Base-by-base conservation (phyloP, 257 asterid genomes). In the Craterostigma plantagineum region DNA sequence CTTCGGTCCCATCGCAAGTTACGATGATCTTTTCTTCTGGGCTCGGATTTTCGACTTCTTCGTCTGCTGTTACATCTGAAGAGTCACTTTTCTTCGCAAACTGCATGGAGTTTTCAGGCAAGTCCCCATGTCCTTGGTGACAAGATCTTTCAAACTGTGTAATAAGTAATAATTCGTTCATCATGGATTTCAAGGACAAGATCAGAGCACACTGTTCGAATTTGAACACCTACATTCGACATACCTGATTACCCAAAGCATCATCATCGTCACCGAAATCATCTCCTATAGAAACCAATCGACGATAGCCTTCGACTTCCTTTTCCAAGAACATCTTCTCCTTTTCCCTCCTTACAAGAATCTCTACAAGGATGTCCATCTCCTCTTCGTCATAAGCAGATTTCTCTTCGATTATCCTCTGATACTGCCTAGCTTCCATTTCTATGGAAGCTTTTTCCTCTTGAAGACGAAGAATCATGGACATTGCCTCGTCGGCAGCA, bases 401-500 rank as follows among this genome's bases (percentile, higher is more conserved):
- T 56, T 82, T 83, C 45, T 75, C 99, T 57, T 90, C 95, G 11
- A 75, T 42, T 34, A 90, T 55, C 72, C 99, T 67, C 64, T 75
- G 77, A 54, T 72, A 77, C 50, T 90, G 99, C 46, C 91, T 71
- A 50, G 95, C 92, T 49, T 83, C 94, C 84, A 90, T 90, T 64
- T 71, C 81, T 53, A 83, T 61, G 45, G 67, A 63, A 7, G 92
- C 90, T 65, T 87, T 87, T 58, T 87, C 98, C 43, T 65, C 90
- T 58, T 82, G 95, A n/a, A 87, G 79, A 18, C 98, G 93, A 14
- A 66, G 70, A 59, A 87, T 87, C 98, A 87, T 87, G 42, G 95
- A 93, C 95, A 87, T 76, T 35, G 95, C 92, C 77, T 82, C 98
- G 35, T 87, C 98, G 11, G 98, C 98, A 53, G 98, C 95, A 55